Evolutionary conservation across 192 early-diverging fungal genomes (phyloP), one percentile per base, ranked within the genome.

Genomic region (Rhizophagus prolifer): DNA sequence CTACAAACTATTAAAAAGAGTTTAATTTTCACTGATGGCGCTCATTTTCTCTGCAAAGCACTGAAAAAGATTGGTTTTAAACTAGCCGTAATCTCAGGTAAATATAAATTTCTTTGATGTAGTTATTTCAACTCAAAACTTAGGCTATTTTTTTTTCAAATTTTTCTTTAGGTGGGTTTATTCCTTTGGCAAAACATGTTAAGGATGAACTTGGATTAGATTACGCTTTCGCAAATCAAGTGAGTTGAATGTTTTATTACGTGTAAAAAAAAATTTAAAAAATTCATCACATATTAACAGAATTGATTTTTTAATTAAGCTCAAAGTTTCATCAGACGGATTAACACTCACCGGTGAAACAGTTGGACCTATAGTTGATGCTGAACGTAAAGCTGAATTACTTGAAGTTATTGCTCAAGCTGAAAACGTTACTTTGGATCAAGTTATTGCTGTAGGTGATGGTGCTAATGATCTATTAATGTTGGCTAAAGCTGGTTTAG

Each of bases 401-500:
- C 85, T 99, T 67, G 93, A 95, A 73, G 96, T 97, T 10, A 95
- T 99, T 85, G 94, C 97, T 2, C 97, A 99, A 81, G 92, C 95
- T 3, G 96, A 97, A 81, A 88, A 88, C 21, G 90, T 98, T 36
- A 86, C 88, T 3, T 80, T 91, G 60, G 94, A 97, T 70, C 96
- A 99, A 83, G 94, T 99, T 25, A 93, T 97, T 79, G 97, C 97
- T 13, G 94, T 99, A 1, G 97, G 97, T 38, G 97, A 99, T 81
- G 97, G 97, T 34, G 97, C 97, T 30, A 99, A 99, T 78, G 97
- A 99, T 82, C 81, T 99, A 76, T 88, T 90, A 81, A 99, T 99
- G 97, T 82, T 99, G 58, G 93, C 87, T 28, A 95, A 93, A 70
- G 93, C 96, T 63, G 96, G 97, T 58, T 82, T 97, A 9, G 97